A percentile compares a stretch with the other conserved stretches of the same genome.
Evolutionary conservation across 192 early-diverging fungal genomes (phyloP).

Genomic region (Coemansia sp.): DNA sequence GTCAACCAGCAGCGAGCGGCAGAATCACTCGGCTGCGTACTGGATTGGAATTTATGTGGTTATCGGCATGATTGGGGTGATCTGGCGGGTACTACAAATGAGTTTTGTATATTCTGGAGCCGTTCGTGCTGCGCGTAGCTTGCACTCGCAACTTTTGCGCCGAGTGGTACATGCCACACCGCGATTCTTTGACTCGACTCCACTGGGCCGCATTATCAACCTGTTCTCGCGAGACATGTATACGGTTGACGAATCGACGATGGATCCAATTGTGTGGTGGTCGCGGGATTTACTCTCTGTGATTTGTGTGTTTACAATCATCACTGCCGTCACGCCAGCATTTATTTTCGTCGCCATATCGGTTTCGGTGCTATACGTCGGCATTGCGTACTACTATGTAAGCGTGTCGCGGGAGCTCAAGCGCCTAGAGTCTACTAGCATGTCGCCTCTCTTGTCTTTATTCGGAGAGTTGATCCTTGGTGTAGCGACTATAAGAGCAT

Average conservation of each 20-base stretch:
- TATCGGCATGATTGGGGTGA: conserved; percentile 56
- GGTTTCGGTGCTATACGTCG: conserved; percentile 52
- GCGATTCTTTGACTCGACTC: conserved; percentile 87
- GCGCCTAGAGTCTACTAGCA: conserved; percentile 79
- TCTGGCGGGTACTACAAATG: conserved; percentile 47
- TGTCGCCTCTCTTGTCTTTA: conserved; percentile 76
- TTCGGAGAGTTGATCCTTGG: conserved; percentile 80
- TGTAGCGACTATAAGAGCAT: conserved; percentile 82
- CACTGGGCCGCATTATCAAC: conserved; percentile 84
- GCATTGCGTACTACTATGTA: conserved; percentile 25
- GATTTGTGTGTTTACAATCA: too few relatives aligned
- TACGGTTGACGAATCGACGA: conserved; percentile 69
- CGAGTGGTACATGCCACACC: conserved; percentile 71
- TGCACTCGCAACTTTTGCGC: conserved; percentile 64
- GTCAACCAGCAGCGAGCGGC: neutral
- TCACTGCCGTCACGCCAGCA: too few relatives aligned
- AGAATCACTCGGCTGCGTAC: conserved; percentile 56
- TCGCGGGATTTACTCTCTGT: neutral
- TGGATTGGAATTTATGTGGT: conserved; percentile 71
- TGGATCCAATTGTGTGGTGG: conserved; percentile 59
- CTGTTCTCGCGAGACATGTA: conserved; percentile 87
- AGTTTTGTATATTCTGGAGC: conserved; percentile 58
- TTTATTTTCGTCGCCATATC: too few relatives aligned
- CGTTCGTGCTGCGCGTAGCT: conserved; percentile 59
- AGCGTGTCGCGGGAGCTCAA: conserved; percentile 81